These are phyloP conservation scores for Boletus tomentosulus DNA, from an alignment of 768 basidiomycete species.

Conservation along the genomic window DNA sequence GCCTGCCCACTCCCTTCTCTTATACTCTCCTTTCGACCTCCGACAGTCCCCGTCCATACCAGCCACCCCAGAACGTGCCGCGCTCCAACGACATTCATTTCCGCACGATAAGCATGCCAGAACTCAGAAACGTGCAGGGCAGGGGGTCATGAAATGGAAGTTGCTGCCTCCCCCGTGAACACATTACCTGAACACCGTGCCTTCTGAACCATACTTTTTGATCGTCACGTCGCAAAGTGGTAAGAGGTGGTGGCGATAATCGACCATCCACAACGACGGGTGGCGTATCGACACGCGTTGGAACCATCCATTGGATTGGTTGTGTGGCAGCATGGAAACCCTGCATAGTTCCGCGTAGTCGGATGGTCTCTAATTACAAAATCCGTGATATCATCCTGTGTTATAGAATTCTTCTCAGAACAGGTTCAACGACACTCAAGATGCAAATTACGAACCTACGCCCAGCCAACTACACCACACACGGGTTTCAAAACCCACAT, in stretches of 20 bases:
- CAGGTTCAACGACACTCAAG: constrained; percentile 1
- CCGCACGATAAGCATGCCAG: constrained; percentile 9
- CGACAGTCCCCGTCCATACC: constrained; percentile 7
- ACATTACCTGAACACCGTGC: constrained; percentile 2
- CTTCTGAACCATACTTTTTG: background rate
- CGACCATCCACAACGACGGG: background rate
- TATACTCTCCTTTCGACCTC: constrained; percentile 25
- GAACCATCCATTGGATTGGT: background rate
- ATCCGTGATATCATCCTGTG: constrained; percentile 5
- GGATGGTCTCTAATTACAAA: constrained; percentile 17
- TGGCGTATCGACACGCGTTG: background rate
- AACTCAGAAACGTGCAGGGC: constrained; percentile 1
- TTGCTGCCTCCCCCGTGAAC: background rate
- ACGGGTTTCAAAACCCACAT: constrained; percentile 6
- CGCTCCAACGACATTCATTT: constrained; percentile 15
- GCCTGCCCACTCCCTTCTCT: constrained; percentile 10
- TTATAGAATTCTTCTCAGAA: constrained; percentile 5
- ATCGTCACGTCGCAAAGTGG: constrained; percentile 8
- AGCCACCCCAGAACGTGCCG: constrained; percentile 24
- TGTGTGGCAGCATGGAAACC: constrained; percentile 4
- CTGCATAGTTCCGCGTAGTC: background rate
- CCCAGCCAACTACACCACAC: background rate
- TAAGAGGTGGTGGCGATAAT: background rate
- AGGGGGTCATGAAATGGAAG: constrained; percentile 17
- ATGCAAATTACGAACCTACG: constrained; percentile 22